phyloP scores from a whole-genome alignment of 2,329 filamentous ascomycete genomes.

The Aspergillus candidus region DNA sequence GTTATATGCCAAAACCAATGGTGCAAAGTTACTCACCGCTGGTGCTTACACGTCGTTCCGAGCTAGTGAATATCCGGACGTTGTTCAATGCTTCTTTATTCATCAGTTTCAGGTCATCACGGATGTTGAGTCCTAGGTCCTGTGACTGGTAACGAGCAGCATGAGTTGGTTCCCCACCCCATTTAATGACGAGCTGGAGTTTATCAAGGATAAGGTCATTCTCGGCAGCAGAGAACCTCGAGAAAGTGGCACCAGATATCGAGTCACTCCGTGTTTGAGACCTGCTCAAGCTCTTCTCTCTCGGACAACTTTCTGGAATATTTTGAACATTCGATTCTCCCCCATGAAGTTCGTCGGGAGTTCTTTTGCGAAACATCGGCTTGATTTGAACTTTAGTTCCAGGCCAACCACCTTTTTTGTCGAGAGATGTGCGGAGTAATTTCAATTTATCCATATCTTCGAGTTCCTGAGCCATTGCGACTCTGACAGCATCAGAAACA shows the following conservation, averaged over 20 bases:
- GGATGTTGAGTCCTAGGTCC: conserved; percentile 90
- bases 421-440: conserved; percentile 74
- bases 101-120: conserved; percentile 86
- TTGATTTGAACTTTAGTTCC: conserved; percentile 99
- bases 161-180: conserved; percentile 97
- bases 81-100: conserved; percentile 89
- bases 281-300: conserved; percentile 35
- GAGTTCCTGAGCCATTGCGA: conserved; percentile 68
- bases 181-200: conserved; percentile 95
- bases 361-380: conserved; percentile 93
- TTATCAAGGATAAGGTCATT: conserved; percentile 93
- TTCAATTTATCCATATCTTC: conserved; percentile 87
- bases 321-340: no score
- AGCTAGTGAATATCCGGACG: conserved; percentile 91
- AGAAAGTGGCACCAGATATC: conserved; percentile 82
- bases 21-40: conserved; percentile 48
- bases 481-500: conserved; percentile 79
- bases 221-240: conserved; percentile 86
- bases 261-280: conserved; percentile 69
- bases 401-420: conserved; percentile 88
- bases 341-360: conserved; percentile 52
- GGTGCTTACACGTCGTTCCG: conserved; percentile 86
- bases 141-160: conserved; percentile 94
- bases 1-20: background rate
- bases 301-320: conserved; percentile 11